These are phyloP conservation scores for Antitrichia curtipendula DNA, from an alignment of 225 moss, liverwort and hornwort genomes.

Conservation along the genomic window DNA sequence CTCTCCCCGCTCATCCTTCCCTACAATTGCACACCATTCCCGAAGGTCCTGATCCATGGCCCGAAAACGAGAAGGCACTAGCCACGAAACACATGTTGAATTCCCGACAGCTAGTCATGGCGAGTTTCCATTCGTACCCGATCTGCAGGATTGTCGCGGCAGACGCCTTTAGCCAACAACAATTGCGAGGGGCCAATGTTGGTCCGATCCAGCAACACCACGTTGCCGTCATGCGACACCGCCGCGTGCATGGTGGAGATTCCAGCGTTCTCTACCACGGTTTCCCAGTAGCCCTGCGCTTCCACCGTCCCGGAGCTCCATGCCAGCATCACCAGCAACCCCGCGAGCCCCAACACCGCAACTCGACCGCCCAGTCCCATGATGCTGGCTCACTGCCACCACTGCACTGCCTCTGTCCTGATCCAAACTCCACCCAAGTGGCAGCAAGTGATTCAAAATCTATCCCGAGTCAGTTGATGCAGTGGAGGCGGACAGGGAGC, in stretches of 20 bases:
- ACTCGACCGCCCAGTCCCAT: not conserved
- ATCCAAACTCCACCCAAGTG: not conserved
- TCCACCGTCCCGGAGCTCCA: not conserved
- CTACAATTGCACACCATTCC: not conserved
- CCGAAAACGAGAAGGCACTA: not conserved
- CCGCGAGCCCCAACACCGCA: not conserved
- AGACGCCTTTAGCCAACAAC: not conserved
- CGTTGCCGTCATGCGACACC: constrained; percentile 26
- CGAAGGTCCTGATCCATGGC: not conserved
- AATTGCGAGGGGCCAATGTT: constrained; percentile 33
- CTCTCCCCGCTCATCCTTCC: not conserved
- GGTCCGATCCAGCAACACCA: constrained; percentile 39
- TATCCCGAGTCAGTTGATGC: not conserved
- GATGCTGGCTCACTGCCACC: not conserved
- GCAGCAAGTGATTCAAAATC: not conserved
- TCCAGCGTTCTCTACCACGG: constrained; percentile 35
- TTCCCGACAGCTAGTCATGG: not conserved
- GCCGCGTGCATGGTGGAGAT: constrained; percentile 43
- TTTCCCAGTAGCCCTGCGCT: constrained; percentile 37
- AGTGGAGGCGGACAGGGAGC: not conserved
- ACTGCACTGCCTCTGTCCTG: constrained; percentile 4
- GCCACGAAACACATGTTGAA: too few species aligned
- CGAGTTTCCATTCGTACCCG: not conserved
- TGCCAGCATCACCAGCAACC: not conserved
- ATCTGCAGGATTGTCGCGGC: constrained; percentile 32